Base-by-base conservation (phyloP, 345 rosid genomes). In the Ceriops tagal region DNA sequence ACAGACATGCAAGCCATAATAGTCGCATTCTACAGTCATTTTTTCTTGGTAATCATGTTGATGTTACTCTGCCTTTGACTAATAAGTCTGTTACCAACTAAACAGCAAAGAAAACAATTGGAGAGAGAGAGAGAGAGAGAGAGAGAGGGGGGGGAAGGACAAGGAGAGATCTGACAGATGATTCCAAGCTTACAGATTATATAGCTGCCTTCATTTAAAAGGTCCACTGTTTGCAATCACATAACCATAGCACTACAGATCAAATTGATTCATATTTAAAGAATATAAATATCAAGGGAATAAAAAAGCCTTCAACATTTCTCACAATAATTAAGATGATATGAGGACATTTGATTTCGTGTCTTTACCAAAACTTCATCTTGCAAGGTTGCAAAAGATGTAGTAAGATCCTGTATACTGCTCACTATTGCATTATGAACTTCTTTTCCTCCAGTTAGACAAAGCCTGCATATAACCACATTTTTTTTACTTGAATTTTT, bases 361-460 rank as follows among this genome's bases (percentile, higher is more conserved):
- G 80, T 63, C 30, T 71, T 80, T 88, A 95, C 98, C 97, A 93
- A 68, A 55, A 93, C 98, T 91, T 93, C 98, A 81, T 91, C 98
- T 73, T 85, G 84, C 79, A 91, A 93, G 76, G 84, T 79, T 16
- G 93, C 81, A 71, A 93, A 86, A 60, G 89, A 88, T 76, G 90
- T 75, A 64, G 92, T 85, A 67, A 93, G 88, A 81, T 93, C 96
- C 82, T 91, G 97, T 86, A 93, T 81, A 68, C 97, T 87, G 92
- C 97, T 93, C 61, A 89, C 84, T 28, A 91, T 86, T 61, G 98
- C 98, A 73, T 88, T 80, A 75, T 93, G 97, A 78, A 88, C 95
- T 85, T 93, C 98, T 82, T 89, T 89, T 70, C 96, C 98, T 75
- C 96, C 96, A 80, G 82, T 87, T 67, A 93, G 87, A 71, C 96